Percentiles rank a stretch among this genome's conserved stretches.
Evolutionary conservation across 164 flowering plant genomes (phyloP).

Genomic region (Umbellularia californica): DNA sequence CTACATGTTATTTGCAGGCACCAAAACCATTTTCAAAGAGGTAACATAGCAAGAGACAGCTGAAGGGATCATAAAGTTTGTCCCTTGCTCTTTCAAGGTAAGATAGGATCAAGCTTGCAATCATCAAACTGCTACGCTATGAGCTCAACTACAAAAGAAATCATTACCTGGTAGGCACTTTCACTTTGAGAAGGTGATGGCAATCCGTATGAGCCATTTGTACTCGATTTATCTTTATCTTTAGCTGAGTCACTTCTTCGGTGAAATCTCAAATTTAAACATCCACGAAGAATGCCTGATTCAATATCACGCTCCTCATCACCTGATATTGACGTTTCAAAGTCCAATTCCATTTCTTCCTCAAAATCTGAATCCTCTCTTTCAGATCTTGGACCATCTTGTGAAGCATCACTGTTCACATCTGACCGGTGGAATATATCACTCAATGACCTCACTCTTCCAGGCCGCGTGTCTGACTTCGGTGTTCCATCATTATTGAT

Average conservation of each 20-base stretch:
- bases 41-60: no score
- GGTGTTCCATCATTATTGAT: slow-evolving; percentile 41
- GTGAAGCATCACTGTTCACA: slow-evolving; percentile 70
- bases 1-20: not conserved
- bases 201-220: slow-evolving; percentile 63
- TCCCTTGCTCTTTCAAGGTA: no score
- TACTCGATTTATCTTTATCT: slow-evolving; percentile 41
- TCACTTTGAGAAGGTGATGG: slow-evolving; percentile 55
- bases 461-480: slow-evolving; percentile 42
- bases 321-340: slow-evolving; percentile 73
- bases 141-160: not conserved
- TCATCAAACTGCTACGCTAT: not conserved
- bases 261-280: slow-evolving; percentile 71
- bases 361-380: slow-evolving; percentile 95
- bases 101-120: no score
- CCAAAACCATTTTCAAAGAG: no score
- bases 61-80: no score
- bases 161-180: slow-evolving; percentile 54
- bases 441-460: slow-evolving; percentile 56
- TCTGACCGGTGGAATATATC: slow-evolving; percentile 70
- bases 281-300: slow-evolving; percentile 58
- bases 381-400: slow-evolving; percentile 78
- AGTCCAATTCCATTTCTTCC: slow-evolving; percentile 83
- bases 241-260: slow-evolving; percentile 46
- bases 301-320: slow-evolving; percentile 70